phyloP scores from a whole-genome alignment of 306 rosid species.

The Vigna mungo region DNA sequence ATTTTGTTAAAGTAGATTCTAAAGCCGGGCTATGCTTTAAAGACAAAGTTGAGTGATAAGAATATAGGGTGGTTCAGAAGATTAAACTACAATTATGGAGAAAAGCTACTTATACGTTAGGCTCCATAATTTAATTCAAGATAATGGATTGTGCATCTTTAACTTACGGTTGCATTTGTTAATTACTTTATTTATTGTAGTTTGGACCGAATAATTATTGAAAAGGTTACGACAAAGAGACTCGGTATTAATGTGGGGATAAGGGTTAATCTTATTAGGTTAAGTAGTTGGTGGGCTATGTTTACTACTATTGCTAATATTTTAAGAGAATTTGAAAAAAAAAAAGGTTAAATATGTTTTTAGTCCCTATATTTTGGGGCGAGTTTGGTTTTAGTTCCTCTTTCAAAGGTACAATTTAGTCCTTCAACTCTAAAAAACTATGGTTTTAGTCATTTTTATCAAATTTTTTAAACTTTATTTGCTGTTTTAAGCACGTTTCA shows the following conservation, averaged over 20 bases:
- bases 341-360: too few species aligned
- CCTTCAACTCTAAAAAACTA: too few species aligned
- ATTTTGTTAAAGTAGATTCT: slow-evolving; percentile 49
- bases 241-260: slow-evolving; percentile 19
- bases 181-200: background rate
- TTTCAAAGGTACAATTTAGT: too few species aligned
- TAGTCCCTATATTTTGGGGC: too few species aligned
- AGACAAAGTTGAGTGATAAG: slow-evolving; percentile 29
- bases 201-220: background rate
- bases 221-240: slow-evolving; percentile 8
- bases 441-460: too few species aligned
- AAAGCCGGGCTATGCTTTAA: slow-evolving; percentile 36
- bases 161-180: slow-evolving; percentile 12
- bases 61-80: slow-evolving; percentile 7
- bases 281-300: background rate
- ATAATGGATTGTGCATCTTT: slow-evolving; percentile 9
- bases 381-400: too few species aligned
- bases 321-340: too few species aligned
- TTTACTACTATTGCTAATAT: too few species aligned
- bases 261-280: slow-evolving; percentile 18
- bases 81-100: background rate
- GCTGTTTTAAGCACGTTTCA: too few species aligned
- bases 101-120: background rate
- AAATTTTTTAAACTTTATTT: too few species aligned
- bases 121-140: slow-evolving; percentile 21